A percentile compares a stretch with the other conserved stretches of the same genome.
phyloP scores from a whole-genome alignment of 345 rosid species.

The Carallia pectinifolia region DNA sequence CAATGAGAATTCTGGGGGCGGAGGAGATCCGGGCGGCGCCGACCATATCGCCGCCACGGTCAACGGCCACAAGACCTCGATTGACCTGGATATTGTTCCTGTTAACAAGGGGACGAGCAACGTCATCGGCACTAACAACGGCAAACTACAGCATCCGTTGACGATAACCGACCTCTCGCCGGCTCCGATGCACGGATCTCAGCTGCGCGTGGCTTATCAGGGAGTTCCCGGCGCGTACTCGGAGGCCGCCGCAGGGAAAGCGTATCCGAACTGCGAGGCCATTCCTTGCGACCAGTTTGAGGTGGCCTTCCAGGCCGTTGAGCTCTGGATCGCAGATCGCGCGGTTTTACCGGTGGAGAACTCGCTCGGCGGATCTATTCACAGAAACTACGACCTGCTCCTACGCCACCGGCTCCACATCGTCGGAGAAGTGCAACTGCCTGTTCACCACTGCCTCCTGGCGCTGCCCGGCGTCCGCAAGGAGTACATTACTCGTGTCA shows the following conservation, averaged over 20 bases:
- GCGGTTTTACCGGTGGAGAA: constrained; percentile 93
- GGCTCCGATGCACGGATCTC: constrained; percentile 89
- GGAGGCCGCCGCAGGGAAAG: constrained; percentile 96
- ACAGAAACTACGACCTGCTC: constrained; percentile 89
- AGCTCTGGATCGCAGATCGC: constrained; percentile 98
- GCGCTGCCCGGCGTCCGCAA: constrained; percentile 86
- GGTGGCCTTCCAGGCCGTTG: constrained; percentile 94
- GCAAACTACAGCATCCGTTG: constrained; percentile 45
- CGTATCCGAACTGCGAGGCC: constrained; percentile 88
- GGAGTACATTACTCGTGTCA: constrained; percentile 78
- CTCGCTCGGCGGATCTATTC: constrained; percentile 95
- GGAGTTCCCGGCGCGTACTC: constrained; percentile 99
- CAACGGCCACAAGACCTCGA: constrained; percentile 51
- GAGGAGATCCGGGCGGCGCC: constrained; percentile 20
- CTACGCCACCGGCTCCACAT: constrained; percentile 97
- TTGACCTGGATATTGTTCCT: constrained; percentile 59
- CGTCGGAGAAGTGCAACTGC: constrained; percentile 91
- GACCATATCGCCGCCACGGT: constrained; percentile 41
- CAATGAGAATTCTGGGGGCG: constrained; percentile 16
- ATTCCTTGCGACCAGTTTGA: constrained; percentile 98
- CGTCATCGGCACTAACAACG: constrained; percentile 9
- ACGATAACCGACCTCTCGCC: constrained; percentile 75
- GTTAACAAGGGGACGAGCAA: constrained; percentile 15
- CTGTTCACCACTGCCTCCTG: constrained; percentile 90
- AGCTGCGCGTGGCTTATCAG: constrained; percentile 87